phyloP scores from a whole-genome alignment of 179 eudicot genomes.

The Camellia oleifera region DNA sequence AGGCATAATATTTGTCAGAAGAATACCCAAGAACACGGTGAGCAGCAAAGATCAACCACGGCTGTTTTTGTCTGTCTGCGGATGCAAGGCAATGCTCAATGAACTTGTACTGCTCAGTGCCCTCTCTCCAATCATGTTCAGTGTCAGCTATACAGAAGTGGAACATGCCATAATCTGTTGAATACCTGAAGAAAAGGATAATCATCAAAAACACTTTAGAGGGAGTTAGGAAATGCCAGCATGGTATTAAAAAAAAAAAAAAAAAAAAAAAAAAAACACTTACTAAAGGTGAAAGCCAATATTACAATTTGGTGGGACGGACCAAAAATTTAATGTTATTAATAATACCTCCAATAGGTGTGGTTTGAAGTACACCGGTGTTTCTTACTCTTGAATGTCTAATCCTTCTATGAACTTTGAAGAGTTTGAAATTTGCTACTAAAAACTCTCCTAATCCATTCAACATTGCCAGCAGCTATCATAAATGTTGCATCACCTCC shows the following conservation, averaged over 20 bases:
- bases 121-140: slow-evolving; percentile 51
- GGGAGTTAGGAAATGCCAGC: no score
- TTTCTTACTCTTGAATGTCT: neutral
- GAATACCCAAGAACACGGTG: slow-evolving; percentile 51
- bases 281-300: no score
- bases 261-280: no score
- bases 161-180: slow-evolving; percentile 52
- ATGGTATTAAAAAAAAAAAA: no score
- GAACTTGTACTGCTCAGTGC: slow-evolving; percentile 42
- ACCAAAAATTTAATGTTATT: no score
- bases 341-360: neutral
- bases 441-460: neutral
- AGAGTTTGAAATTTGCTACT: neutral
- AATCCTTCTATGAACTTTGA: neutral
- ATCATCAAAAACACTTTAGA: neutral
- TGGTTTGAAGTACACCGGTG: neutral
- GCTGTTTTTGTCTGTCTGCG: slow-evolving; percentile 50
- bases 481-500: neutral
- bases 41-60: slow-evolving; percentile 52
- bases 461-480: neutral
- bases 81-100: slow-evolving; percentile 47
- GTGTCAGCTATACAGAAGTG: slow-evolving; percentile 49
- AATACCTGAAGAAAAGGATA: slow-evolving; percentile 27
- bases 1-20: slow-evolving; percentile 27
- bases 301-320: no score